A percentile compares a stretch with the other conserved stretches of the same genome.
Evolutionary conservation across 768 basidiomycete species (phyloP).

Genomic region (Guyanaporus albipodus): DNA sequence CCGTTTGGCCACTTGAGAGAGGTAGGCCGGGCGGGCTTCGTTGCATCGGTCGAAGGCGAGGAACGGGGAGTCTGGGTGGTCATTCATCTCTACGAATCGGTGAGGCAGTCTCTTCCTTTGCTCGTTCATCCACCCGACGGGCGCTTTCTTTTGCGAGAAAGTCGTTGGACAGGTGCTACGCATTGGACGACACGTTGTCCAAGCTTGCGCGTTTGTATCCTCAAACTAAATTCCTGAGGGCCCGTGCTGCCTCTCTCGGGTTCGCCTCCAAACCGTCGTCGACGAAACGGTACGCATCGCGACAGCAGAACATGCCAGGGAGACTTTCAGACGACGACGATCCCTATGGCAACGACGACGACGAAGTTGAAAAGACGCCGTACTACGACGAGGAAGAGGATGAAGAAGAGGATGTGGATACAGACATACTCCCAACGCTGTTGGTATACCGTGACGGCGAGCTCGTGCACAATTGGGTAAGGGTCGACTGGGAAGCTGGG

Average conservation of each 20-base stretch:
- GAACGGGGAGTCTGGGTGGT: slow-evolving; percentile 71
- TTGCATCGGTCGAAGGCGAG: slow-evolving; percentile 72
- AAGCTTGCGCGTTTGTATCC: slow-evolving; percentile 67
- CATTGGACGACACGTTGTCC: slow-evolving; percentile 63
- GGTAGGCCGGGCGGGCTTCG: slow-evolving; percentile 69
- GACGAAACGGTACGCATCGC: slow-evolving; percentile 7
- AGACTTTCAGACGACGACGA: slow-evolving; percentile 37
- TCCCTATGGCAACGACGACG: slow-evolving; percentile 38
- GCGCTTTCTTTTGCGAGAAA: slow-evolving; percentile 30
- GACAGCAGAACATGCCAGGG: slow-evolving; percentile 22
- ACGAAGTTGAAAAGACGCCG: slow-evolving; percentile 26
- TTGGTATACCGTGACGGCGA: slow-evolving; percentile 77
- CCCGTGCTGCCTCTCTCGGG: slow-evolving; percentile 70
- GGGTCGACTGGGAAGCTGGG: slow-evolving; percentile 84
- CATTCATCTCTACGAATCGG: slow-evolving; percentile 81
- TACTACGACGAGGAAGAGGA: slow-evolving; percentile 40
- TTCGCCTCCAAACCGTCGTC: slow-evolving; percentile 48
- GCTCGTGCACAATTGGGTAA: slow-evolving; percentile 85
- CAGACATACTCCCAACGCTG: slow-evolving; percentile 76
- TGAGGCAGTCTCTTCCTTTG: slow-evolving; percentile 34
- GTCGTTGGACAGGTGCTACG: slow-evolving; percentile 74
- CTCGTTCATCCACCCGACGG: too few relatives aligned
- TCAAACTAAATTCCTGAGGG: slow-evolving; percentile 77
- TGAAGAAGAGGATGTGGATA: slow-evolving; percentile 64
- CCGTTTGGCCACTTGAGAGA: slow-evolving; percentile 78